These are phyloP conservation scores for Diaporthe citri DNA, from an alignment of 2,329 filamentous ascomycete species.

Conservation along the genomic window DNA sequence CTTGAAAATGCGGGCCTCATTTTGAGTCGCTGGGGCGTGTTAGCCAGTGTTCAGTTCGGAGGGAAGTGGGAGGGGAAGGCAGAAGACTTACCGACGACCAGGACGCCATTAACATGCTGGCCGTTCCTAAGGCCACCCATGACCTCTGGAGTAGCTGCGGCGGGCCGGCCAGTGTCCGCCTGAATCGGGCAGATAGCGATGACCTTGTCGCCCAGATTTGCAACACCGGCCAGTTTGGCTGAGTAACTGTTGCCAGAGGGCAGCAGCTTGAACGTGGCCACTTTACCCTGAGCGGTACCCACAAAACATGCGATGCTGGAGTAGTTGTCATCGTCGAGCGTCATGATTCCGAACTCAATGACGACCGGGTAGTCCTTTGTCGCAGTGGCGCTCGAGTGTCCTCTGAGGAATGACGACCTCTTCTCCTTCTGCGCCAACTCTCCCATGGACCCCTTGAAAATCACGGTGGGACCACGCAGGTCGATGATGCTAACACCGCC, in stretches of 20 bases:
- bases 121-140: slow-evolving; percentile 85
- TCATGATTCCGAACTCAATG: slow-evolving; percentile 94
- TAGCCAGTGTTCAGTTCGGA: slow-evolving; percentile 41
- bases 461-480: slow-evolving; percentile 86
- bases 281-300: slow-evolving; percentile 85
- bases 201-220: slow-evolving; percentile 75
- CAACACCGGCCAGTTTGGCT: slow-evolving; percentile 77
- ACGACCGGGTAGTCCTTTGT: slow-evolving; percentile 80
- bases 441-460: slow-evolving; percentile 78
- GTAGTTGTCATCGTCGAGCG: slow-evolving; percentile 91
- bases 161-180: slow-evolving; percentile 80
- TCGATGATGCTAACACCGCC: slow-evolving; percentile 88
- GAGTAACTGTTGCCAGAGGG: slow-evolving; percentile 81
- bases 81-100: slow-evolving; percentile 75
- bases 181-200: slow-evolving; percentile 85
- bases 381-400: slow-evolving; percentile 61
- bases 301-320: slow-evolving; percentile 95
- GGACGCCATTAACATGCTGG: slow-evolving; percentile 79
- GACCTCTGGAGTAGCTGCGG: slow-evolving; percentile 78
- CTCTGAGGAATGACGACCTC: slow-evolving; percentile 77
- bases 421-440: slow-evolving; percentile 85
- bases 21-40: slow-evolving; percentile 67
- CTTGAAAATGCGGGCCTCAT: slow-evolving; percentile 88
- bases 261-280: slow-evolving; percentile 91
- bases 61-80: too few relatives aligned